Base-by-base conservation (phyloP, 768 basidiomycete species). In the Sistotremastrum niveocremeum region DNA sequence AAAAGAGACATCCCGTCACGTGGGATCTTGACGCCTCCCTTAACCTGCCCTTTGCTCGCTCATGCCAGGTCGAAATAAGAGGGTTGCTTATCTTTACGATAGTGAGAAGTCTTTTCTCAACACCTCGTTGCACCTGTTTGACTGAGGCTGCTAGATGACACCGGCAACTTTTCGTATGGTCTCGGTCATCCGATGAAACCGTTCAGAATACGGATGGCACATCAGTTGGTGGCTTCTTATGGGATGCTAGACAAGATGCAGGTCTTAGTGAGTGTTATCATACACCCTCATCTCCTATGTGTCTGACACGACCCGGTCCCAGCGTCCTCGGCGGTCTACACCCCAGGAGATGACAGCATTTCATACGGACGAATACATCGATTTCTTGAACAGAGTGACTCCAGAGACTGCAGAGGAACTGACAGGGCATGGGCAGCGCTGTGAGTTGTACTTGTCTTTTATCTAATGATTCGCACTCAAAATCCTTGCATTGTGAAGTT, bases 351-450 rank as follows among this genome's bases (percentile, higher is more conserved):
- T 99, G 84, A 83, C 86, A n/a, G 67, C 81, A 7, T 99, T 98
- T 63, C 95, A 99, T 62, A 90, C 94, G 20, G 95, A 99, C 67
- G 95, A 99, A 72, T 99, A 95, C 63, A 74, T 99, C 48, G 80
- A 98, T 56, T 94, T 98, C 56, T 66, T 99, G 39, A 71, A 77
- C 45, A 74, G 77, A 41, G 93, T 98, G 30, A 87, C 83, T 0
- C 93, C 93, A 1, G 95, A 99, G 62, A 94, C 86, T 4, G 79
- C 75, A 1, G 84, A 87, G 54, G 81, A 87, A 46, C 62, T 95
- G 56, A 90, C 87, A 1, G 84, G 78, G 52, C 76, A 82, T 46
- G 88, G 89, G 5, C 79, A 80, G 37, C 69, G 90, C 62, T 98
- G 93, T 93, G 54, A 53, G 83, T 69, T 5, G 36, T 36, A 33